A percentile compares a stretch with the other conserved stretches of the same genome.
Evolutionary conservation across 495 filamentous ascomycete genomes (phyloP).

Genomic region (Terfezia claveryi): DNA sequence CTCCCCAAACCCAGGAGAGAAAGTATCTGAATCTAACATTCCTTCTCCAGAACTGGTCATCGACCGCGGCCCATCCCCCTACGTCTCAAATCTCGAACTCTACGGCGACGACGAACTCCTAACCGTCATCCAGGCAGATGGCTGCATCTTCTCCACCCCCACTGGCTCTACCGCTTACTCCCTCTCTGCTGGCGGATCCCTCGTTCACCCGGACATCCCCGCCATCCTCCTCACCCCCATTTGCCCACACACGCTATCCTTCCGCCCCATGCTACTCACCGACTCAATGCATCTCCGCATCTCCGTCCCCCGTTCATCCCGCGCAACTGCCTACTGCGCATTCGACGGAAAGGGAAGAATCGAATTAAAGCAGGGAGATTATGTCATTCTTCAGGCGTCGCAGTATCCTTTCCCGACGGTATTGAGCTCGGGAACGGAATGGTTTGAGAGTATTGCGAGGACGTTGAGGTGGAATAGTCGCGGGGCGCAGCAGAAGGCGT

Average conservation of each 20-base stretch:
- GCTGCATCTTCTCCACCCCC: constrained; percentile 53
- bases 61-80: constrained; percentile 71
- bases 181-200: constrained; percentile 79
- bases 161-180: constrained; percentile 87
- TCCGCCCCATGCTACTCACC: constrained; percentile 83
- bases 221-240: constrained; percentile 91
- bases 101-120: constrained; percentile 80
- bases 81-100: constrained; percentile 26
- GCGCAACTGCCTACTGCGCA: constrained; percentile 81
- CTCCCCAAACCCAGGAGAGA: background rate
- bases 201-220: constrained; percentile 92
- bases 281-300: constrained; percentile 83
- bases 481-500: constrained; percentile 46
- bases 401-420: constrained; percentile 87
- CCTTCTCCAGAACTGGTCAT: constrained; percentile 34
- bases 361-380: constrained; percentile 75
- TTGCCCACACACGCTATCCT: constrained; percentile 86
- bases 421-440: constrained; percentile 52
- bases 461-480: constrained; percentile 89
- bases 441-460: constrained; percentile 75
- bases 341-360: constrained; percentile 85
- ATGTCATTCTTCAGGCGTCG: constrained; percentile 82
- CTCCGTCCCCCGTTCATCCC: constrained; percentile 78
- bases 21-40: background rate
- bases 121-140: constrained; percentile 87